Conservation (phyloP, 176 grass and related monocot species). For the Avena sativa region DNA sequence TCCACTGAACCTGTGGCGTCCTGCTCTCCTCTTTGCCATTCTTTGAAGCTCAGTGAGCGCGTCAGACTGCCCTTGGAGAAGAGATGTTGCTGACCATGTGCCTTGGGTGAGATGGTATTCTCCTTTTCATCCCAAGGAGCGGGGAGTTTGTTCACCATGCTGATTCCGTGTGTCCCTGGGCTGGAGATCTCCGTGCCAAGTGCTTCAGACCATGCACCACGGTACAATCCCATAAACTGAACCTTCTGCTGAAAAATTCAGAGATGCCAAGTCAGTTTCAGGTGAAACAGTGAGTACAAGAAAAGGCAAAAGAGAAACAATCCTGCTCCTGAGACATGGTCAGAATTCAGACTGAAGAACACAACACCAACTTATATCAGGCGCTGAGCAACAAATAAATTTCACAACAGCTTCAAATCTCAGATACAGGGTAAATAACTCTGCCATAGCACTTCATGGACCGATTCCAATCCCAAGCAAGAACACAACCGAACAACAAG, state of each 20-base stretch:
- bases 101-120: conserved; percentile 20
- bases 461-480: not conserved
- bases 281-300: conserved; percentile 3
- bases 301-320: not conserved
- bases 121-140: conserved; percentile 11
- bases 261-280: not conserved
- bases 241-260: conserved; percentile 14
- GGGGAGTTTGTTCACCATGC: conserved; percentile 42
- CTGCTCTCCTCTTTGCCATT: conserved; percentile 40
- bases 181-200: conserved; percentile 48
- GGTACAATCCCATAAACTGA: conserved; percentile 69
- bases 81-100: not conserved
- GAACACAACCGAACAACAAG: conserved; percentile 13
- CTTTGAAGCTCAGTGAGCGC: conserved; percentile 65
- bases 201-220: conserved; percentile 54
- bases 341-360: conserved; percentile 9
- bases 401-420: no score
- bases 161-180: not conserved
- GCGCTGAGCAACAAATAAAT: no score
- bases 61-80: conserved; percentile 34
- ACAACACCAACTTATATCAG: not conserved
- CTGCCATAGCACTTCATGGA: no score
- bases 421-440: no score
- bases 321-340: conserved; percentile 40
- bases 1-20: not conserved